Evolutionary conservation across 805 yeast species (phyloP).

Genomic region (Saccharomycodes ludwigii): DNA sequence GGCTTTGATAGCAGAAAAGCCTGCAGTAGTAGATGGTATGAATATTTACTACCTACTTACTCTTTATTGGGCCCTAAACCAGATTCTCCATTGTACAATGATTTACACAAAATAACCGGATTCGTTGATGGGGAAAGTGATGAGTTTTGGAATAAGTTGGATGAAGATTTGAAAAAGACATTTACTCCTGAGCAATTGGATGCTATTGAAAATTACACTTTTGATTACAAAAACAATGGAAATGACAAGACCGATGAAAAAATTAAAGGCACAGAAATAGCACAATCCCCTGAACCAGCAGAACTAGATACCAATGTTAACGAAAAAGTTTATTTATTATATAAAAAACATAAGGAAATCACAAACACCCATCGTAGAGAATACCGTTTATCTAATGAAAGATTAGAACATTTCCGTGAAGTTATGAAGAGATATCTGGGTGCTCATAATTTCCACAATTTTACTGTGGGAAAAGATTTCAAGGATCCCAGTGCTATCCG

Average conservation of each 20-base stretch:
- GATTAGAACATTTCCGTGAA: slow-evolving; percentile 49
- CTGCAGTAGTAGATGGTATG: slow-evolving; percentile 94
- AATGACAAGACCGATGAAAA: slow-evolving; percentile 17
- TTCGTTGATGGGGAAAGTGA: slow-evolving; percentile 48
- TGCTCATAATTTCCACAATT: slow-evolving; percentile 85
- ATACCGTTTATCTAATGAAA: slow-evolving; percentile 51
- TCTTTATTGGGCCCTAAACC: slow-evolving; percentile 88
- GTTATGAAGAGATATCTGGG: slow-evolving; percentile 71
- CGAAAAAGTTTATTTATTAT: slow-evolving; percentile 26
- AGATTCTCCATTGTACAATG: slow-evolving; percentile 46
- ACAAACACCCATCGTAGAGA: slow-evolving; percentile 59
- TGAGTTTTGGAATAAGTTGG: slow-evolving; percentile 56
- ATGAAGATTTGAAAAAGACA: slow-evolving; percentile 25
- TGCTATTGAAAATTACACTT: slow-evolving; percentile 15
- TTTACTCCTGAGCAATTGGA: slow-evolving; percentile 19
- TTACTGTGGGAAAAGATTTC: slow-evolving; percentile 68
- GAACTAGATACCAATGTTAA: slow-evolving; percentile 28
- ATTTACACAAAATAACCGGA: slow-evolving; percentile 29
- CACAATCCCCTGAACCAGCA: slow-evolving; percentile 27
- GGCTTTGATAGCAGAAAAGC: slow-evolving; percentile 89
- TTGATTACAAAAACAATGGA: slow-evolving; percentile 6
- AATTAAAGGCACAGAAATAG: no score
- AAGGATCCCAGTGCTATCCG: slow-evolving; percentile 79
- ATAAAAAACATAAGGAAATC: slow-evolving; percentile 42
- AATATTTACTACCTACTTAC: slow-evolving; percentile 85